These are phyloP conservation scores for Rhinocladiella similis DNA, from an alignment of 2,329 filamentous ascomycete species.

Conservation along the genomic window DNA sequence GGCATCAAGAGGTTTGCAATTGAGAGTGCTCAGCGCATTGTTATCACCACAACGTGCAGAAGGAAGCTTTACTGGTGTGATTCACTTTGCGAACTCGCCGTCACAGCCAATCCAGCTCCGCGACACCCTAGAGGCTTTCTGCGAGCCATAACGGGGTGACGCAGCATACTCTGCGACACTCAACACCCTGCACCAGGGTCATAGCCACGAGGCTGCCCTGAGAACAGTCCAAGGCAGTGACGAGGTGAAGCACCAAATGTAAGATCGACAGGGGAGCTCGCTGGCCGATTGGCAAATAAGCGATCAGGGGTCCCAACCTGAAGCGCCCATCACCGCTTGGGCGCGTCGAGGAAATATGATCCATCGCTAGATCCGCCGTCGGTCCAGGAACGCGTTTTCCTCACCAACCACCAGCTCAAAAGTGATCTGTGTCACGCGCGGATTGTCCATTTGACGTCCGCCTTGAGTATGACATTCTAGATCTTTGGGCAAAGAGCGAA, in stretches of 20 bases:
- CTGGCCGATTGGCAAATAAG: conserved; percentile 14
- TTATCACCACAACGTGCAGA: conserved; percentile 1
- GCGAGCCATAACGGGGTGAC: conserved; percentile 10
- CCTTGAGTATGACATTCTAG: background rate
- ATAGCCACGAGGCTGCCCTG: conserved; percentile 15
- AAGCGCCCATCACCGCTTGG: background rate
- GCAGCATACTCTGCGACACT: conserved; percentile 18
- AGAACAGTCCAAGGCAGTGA: conserved; percentile 6
- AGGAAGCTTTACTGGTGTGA: conserved; percentile 5
- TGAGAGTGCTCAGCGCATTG: background rate
- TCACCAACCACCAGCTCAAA: background rate
- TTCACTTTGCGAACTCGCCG: background rate
- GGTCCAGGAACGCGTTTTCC: background rate
- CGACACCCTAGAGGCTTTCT: background rate
- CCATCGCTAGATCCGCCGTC: background rate
- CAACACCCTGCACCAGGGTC: conserved; percentile 12
- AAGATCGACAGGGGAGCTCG: conserved; percentile 17
- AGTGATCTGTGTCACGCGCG: background rate
- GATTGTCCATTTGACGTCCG: background rate
- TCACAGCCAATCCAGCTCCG: background rate
- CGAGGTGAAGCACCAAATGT: conserved; percentile 16
- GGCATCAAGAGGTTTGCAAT: background rate
- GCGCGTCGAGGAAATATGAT: background rate
- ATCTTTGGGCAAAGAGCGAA: background rate
- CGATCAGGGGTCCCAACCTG: conserved; percentile 4